Conservation (phyloP, 192 early-diverging fungal species). For the Coemansia reversa region DNA sequence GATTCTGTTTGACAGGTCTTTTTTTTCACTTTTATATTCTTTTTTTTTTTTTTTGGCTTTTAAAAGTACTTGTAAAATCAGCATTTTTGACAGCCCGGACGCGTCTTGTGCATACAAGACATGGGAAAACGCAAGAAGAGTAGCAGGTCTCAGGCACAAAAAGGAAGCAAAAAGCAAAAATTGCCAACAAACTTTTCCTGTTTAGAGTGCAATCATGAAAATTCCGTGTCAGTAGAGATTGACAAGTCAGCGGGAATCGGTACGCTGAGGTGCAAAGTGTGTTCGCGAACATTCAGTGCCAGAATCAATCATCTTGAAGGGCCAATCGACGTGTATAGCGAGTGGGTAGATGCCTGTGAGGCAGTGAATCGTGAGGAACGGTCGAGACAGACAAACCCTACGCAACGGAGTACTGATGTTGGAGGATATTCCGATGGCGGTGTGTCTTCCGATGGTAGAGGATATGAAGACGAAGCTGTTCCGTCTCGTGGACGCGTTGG, state of each 20-base stretch:
- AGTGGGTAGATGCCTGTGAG: conserved; percentile 88
- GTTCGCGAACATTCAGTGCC: conserved; percentile 71
- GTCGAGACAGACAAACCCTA: too few species aligned
- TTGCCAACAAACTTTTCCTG: conserved; percentile 79
- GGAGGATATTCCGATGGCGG: not conserved
- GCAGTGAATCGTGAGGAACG: conserved; percentile 32
- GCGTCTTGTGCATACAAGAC: too few species aligned
- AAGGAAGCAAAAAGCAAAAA: conserved; percentile 56
- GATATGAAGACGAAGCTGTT: too few species aligned
- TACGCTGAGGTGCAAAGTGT: conserved; percentile 73
- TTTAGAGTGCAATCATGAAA: conserved; percentile 87
- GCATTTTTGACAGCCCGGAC: too few species aligned
- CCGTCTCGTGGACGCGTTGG: too few species aligned
- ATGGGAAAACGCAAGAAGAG: conserved; percentile 47
- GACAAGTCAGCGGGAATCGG: conserved; percentile 68
- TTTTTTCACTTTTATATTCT: too few species aligned
- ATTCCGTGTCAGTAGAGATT: conserved; percentile 72
- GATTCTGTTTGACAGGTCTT: too few species aligned
- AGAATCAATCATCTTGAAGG: conserved; percentile 69
- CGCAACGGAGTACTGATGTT: not conserved
- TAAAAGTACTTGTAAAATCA: too few species aligned
- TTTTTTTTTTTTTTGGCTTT: too few species aligned
- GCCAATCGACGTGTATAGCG: conserved; percentile 85
- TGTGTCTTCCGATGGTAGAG: not conserved
- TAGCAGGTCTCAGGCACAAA: conserved; percentile 61